Evolutionary conservation across 1,139 yeast species (phyloP), one percentile per base, ranked within the genome.

Genomic region (Nadsonia starkeyi-henricii): DNA sequence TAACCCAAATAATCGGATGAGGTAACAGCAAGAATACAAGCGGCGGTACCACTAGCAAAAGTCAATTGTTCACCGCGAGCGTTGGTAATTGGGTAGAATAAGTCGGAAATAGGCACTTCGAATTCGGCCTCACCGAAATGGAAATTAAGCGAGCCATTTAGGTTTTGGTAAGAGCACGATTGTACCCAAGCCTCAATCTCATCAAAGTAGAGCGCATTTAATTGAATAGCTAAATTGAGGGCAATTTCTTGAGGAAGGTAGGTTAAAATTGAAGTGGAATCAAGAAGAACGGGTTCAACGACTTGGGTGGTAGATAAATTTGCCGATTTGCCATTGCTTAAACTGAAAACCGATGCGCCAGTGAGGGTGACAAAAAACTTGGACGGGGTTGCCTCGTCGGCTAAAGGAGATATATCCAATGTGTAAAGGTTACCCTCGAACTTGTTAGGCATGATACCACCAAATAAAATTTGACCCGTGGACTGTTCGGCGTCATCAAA

Each of bases 221-320:
- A 68, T 64, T 85, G 94, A 19, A 82, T 69, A 0, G 94, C 91
- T 42, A 85, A 63, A 56, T 77, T 77, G 46, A 84, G 72, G 46
- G 85, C 67, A 2, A 77, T 61, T 44, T 74, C 71, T 47, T 75
- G 66, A 0, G 95, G 95, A 45, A 85, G 62, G 57, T 70, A 75
- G 28, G 73, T 72, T 58, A 67, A 72, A n/a, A 66, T 55, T 36
- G 73, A 67, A 51, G 85, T 67, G 2, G 85, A 67, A 58, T 84
- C 91, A 26, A 85, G 60, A 12, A 83, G 51, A 0, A 81, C 82
- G 0, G 91, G 83, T 20, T 73, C 62, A 2, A 71, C 61, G 37
- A 60, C 57, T 43, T 62, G 65, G 1, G 55, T 49, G 1, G 55
- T 49, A 1, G 71, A 61, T 47, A 73, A 59, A 30, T 64, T 62